Evolutionary conservation across 2,329 filamentous ascomycete species (phyloP), one percentile per base, ranked within the genome.

Genomic region (Calonectria montana): DNA sequence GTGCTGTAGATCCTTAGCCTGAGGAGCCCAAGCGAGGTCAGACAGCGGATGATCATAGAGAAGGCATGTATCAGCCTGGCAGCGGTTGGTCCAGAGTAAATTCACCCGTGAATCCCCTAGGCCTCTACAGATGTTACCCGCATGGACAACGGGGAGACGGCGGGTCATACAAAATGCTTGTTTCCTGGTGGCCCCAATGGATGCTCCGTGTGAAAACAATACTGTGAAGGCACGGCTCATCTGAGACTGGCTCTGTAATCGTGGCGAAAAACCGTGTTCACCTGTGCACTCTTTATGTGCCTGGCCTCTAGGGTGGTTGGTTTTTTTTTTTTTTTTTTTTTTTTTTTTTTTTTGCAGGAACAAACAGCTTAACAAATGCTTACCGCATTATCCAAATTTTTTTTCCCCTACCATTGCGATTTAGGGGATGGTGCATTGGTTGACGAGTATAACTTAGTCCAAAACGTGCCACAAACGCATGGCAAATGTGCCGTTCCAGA

Each of bases 141-240:
- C 76, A 77, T 72, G 65, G 74, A 71, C 70, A 74, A 61, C 53
- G 43, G 29, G 73, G 73, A 66, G 47, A 57, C 50, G 39, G 68
- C 67, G 76, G 76, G 74, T 77, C 76, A 77, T 70, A 68, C 74
- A 72, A 73, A 77, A 78, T 70, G 76, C 76, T 78, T 77, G 75
- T 78, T 78, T 76, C 69, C 68, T 70, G 53, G 72, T 70, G 67
- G 74, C 59, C 71, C 64, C 47, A 53, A 69, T 67, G 65, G 63
- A 13, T 48, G 53, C 63, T 50, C 47, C 45, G 39, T 67, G 65
- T 67, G 53, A 45, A 31, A 6, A 7, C 18, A 25, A 57, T 10
- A 29, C 57, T 43, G 59, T 70, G 3, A 16, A 43, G 29, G 47
- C 65, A 69, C 55, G 55, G 67, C 48, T 48, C 37, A 35, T 65